Conservation (phyloP, 208 protist genomes). For the Balamuthia mandrillaris region DNA sequence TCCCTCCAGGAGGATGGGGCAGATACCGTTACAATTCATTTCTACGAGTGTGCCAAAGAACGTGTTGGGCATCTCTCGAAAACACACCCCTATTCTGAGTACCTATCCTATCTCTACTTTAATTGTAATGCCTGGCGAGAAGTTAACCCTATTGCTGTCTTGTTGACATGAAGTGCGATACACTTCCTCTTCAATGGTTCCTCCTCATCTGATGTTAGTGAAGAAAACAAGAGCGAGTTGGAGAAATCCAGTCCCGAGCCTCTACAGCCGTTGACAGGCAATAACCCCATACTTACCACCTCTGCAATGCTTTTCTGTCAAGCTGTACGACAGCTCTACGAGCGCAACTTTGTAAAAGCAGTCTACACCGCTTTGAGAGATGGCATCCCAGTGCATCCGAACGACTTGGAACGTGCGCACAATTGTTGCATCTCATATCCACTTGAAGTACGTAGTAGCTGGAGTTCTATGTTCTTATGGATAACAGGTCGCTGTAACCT, state of each 20-base stretch:
- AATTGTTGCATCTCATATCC: no score
- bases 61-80: no score
- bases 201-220: not conserved
- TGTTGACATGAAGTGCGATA: no score
- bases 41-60: constrained; percentile 16
- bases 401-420: no score
- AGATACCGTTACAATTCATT: not conserved
- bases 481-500: no score
- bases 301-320: not conserved
- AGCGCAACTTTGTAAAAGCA: constrained; percentile 26
- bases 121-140: not conserved
- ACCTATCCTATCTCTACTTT: not conserved
- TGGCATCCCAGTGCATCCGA: constrained; percentile 7
- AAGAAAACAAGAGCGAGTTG: not conserved
- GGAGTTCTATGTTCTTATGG: no score
- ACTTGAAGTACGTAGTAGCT: no score
- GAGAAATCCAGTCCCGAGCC: no score
- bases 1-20: not conserved
- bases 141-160: no score
- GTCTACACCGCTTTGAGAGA: constrained; percentile 31
- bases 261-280: not conserved
- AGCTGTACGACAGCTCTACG: constrained; percentile 4
- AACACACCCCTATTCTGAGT: not conserved
- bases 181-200: no score
- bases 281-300: not conserved